Conservation (phyloP, 139 green algal species). For the Marvania coccoides region DNA sequence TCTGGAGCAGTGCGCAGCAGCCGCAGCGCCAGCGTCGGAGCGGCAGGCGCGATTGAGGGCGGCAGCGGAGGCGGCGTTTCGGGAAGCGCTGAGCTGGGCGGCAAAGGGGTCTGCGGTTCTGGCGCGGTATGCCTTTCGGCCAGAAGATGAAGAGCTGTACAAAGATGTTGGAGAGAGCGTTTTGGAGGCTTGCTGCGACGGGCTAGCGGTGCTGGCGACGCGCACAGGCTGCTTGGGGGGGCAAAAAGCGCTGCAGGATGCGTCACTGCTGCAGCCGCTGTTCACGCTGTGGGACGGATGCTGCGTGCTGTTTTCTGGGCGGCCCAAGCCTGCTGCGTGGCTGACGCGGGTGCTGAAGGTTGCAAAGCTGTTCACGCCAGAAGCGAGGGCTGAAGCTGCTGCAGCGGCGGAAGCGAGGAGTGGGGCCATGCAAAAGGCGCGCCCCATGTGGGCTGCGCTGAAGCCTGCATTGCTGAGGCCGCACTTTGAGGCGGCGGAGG, state of each 20-base stretch:
- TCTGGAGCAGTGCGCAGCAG: not conserved
- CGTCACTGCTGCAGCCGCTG: not conserved
- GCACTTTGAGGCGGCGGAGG: constrained; percentile 17
- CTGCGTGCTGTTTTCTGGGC: constrained; percentile 12
- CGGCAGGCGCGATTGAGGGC: not conserved
- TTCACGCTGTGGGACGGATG: constrained; percentile 29
- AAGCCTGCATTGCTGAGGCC: constrained; percentile 5
- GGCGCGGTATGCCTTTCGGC: not conserved
- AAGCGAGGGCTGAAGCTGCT: constrained; percentile 2
- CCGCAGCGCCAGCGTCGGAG: not conserved
- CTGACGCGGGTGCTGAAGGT: constrained; percentile 17
- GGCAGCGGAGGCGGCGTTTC: not conserved
- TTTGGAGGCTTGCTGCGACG: constrained; percentile 13
- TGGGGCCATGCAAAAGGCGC: not conserved
- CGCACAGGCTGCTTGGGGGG: not conserved
- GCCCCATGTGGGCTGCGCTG: constrained; percentile 4
- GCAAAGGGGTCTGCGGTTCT: not conserved
- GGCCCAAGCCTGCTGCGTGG: constrained; percentile 27
- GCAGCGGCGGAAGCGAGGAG: not conserved
- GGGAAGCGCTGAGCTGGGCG: not conserved
- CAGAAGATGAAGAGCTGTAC: constrained; percentile 29
- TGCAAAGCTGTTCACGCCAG: constrained; percentile 15
- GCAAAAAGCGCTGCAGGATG: not conserved
- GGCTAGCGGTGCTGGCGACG: not conserved
- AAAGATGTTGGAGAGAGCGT: constrained; percentile 24